phyloP scores from a whole-genome alignment of 164 flowering plant genomes.

The Vitis labrusca region DNA sequence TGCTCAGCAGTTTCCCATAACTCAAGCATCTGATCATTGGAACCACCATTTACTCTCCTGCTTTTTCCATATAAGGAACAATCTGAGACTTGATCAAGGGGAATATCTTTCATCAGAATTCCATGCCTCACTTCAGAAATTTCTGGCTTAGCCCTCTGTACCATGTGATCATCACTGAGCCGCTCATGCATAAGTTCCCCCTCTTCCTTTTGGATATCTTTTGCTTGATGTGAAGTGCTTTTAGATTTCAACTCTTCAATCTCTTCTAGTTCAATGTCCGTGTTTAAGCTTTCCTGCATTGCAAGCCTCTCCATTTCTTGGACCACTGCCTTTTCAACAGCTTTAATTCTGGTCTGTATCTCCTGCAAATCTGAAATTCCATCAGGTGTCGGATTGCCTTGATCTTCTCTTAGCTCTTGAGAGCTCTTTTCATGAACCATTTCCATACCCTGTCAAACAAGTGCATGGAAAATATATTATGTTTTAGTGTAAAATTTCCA shows the following conservation, averaged over 20 bases:
- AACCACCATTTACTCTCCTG: constrained; percentile 25
- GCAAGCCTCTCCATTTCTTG: constrained; percentile 38
- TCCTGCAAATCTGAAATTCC: constrained; percentile 52
- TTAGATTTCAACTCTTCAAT: constrained; percentile 32
- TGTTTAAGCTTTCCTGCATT: constrained; percentile 22
- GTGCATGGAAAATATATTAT: neutral
- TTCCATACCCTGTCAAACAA: constrained; percentile 29
- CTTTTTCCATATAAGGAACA: constrained; percentile 30
- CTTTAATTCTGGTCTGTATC: constrained; percentile 52
- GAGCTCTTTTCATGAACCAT: constrained; percentile 11
- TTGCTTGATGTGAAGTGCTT: constrained; percentile 15
- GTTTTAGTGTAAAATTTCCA: neutral
- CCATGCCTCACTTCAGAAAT: constrained; percentile 29
- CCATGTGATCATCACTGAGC: constrained; percentile 15
- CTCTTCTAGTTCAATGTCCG: constrained; percentile 33
- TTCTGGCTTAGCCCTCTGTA: constrained; percentile 28
- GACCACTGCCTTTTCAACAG: constrained; percentile 50
- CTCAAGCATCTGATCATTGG: constrained; percentile 68
- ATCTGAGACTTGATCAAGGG: constrained; percentile 68
- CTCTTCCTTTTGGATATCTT: constrained; percentile 17
- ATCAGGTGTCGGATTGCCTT: constrained; percentile 7
- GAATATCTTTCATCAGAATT: constrained; percentile 73
- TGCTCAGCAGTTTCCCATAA: constrained; percentile 66
- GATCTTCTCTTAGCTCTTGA: constrained; percentile 20
- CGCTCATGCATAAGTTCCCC: constrained; percentile 4